A percentile compares a stretch with the other conserved stretches of the same genome.
Evolutionary conservation across 768 basidiomycete species (phyloP).

Genomic region (Chiua virens): DNA sequence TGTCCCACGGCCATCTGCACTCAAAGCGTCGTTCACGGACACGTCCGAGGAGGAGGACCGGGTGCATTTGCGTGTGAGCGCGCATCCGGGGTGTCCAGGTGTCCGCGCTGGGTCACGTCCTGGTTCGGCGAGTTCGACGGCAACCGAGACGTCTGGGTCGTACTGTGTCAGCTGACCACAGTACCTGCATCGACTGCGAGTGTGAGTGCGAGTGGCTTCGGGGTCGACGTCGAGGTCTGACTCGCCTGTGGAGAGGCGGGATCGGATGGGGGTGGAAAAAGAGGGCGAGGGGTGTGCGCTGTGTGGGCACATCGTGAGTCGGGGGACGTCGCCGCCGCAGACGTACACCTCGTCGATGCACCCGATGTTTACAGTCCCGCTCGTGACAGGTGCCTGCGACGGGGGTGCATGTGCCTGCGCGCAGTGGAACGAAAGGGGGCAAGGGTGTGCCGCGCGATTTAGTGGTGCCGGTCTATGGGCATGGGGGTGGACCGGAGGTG

Average conservation of each 20-base stretch:
- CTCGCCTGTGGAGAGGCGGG: slow-evolving; percentile 3
- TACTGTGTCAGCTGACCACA: slow-evolving; percentile 24
- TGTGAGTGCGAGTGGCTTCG: slow-evolving; percentile 11
- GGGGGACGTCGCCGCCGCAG: background rate
- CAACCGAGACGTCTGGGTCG: slow-evolving; percentile 20
- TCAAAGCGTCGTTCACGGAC: slow-evolving; percentile 20
- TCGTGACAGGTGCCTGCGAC: slow-evolving; percentile 23
- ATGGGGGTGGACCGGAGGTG: too few relatives aligned
- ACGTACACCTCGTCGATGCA: slow-evolving; percentile 9
- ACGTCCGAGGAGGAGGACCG: slow-evolving; percentile 18
- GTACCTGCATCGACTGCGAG: slow-evolving; percentile 14
- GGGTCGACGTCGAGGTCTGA: slow-evolving; percentile 9
- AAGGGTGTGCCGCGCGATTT: too few relatives aligned
- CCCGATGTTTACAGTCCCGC: slow-evolving; percentile 32
- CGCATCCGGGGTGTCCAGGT: background rate
- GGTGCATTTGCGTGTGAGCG: background rate
- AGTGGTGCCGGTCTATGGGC: too few relatives aligned
- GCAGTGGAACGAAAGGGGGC: too few relatives aligned
- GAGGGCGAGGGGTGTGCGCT: slow-evolving; percentile 6
- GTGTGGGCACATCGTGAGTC: slow-evolving; percentile 18
- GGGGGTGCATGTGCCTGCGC: background rate
- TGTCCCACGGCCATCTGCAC: slow-evolving; percentile 16
- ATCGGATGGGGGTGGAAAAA: background rate
- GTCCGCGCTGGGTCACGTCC: slow-evolving; percentile 10
- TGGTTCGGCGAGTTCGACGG: slow-evolving; percentile 18